These are phyloP conservation scores for Venturia asperata DNA, from an alignment of 2,329 filamentous ascomycete species.

Conservation along the genomic window DNA sequence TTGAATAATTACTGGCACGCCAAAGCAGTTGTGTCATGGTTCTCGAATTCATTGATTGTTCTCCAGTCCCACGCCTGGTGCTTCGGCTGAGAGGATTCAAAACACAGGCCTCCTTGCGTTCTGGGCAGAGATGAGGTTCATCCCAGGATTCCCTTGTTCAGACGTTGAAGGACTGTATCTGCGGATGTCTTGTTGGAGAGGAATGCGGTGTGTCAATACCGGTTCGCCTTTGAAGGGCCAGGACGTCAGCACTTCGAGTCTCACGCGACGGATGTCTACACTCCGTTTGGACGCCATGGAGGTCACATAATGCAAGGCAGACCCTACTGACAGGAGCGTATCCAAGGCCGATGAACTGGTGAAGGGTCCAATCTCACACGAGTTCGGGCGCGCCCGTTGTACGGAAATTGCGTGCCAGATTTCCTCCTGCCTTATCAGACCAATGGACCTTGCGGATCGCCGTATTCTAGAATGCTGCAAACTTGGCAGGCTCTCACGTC, in stretches of 20 bases:
- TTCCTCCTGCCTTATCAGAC: neutral
- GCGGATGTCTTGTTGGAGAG: neutral
- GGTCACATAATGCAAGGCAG: neutral
- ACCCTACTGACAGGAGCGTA: neutral
- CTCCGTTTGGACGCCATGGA: neutral
- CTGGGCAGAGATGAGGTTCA: neutral
- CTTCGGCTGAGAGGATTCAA: neutral
- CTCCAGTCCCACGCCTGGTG: neutral
- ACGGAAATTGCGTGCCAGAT: conserved; percentile 3
- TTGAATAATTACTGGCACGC: neutral
- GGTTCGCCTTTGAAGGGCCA: neutral
- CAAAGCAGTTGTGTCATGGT: neutral
- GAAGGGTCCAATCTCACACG: neutral
- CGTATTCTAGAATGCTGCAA: neutral
- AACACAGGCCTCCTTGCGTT: neutral
- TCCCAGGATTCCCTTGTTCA: neutral
- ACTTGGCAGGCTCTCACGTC: neutral
- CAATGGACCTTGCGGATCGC: neutral
- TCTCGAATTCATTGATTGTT: neutral
- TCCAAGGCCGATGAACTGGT: neutral
- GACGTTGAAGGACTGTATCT: neutral
- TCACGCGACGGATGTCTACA: neutral
- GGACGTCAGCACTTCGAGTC: neutral
- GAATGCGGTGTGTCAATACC: neutral
- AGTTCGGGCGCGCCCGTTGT: neutral